Conservation (phyloP, 2,329 filamentous ascomycete genomes). For the Hansfordia pulvinata region DNA sequence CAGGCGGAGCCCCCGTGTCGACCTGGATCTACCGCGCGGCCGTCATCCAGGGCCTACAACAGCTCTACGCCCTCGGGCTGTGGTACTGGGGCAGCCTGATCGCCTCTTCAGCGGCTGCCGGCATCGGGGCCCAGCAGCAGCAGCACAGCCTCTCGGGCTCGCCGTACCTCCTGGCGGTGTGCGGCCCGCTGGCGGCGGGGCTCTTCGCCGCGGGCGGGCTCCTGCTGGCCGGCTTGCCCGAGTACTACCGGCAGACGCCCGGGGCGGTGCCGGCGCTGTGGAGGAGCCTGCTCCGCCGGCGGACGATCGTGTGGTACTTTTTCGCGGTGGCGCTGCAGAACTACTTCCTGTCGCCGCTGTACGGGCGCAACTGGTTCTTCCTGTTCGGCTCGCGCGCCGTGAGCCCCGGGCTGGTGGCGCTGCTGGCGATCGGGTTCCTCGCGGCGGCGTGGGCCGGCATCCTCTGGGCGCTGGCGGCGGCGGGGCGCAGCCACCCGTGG, state of each 20-base stretch:
- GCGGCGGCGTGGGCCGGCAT: constrained; percentile 39
- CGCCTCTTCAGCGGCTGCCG: constrained; percentile 26
- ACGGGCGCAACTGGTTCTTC: constrained; percentile 54
- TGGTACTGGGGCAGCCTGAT: constrained; percentile 54
- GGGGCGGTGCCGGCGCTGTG: constrained; percentile 55
- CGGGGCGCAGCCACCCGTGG: constrained; percentile 51
- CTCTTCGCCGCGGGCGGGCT: constrained; percentile 41
- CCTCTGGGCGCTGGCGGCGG: constrained; percentile 33
- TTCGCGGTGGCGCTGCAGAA: constrained; percentile 50
- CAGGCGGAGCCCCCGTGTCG: constrained; percentile 45
- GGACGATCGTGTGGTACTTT: constrained; percentile 56
- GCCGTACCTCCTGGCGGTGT: constrained; percentile 19
- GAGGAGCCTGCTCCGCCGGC: constrained; percentile 43
- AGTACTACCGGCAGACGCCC: constrained; percentile 51
- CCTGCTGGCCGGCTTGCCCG: constrained; percentile 47
- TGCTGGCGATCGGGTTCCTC: constrained; percentile 43
- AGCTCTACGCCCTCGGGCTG: constrained; percentile 48
- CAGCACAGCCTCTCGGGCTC: constrained; percentile 25
- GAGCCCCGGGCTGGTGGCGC: constrained; percentile 38
- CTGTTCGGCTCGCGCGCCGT: constrained; percentile 45
- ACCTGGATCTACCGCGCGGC: constrained; percentile 56
- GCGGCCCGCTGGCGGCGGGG: constrained; percentile 36
- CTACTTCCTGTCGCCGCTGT: constrained; percentile 52
- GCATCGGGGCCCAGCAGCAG: constrained; percentile 19
- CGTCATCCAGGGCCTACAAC: constrained; percentile 52